Base-by-base conservation (phyloP, 768 basidiomycete genomes). In the Saitozyma podzolica region DNA sequence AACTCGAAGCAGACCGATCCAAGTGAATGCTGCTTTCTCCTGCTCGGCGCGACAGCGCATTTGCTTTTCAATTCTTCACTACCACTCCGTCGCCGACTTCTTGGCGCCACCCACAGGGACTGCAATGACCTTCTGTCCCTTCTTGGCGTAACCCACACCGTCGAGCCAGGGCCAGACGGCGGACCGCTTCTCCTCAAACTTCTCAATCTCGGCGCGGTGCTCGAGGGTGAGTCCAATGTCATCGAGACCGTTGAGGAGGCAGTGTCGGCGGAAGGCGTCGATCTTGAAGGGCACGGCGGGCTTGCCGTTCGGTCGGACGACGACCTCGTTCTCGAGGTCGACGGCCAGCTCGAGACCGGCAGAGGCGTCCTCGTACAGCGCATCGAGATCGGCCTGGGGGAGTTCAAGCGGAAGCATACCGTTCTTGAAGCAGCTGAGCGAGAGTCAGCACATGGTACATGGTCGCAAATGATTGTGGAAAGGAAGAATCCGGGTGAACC, bases 201-300 rank as follows among this genome's bases (percentile, higher is more conserved):
- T 69, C 63, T 84, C 82, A 67, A 99, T 96, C n/a, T 83, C 78
- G 9, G 81, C 81, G 40, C 83, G 86, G 77, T 87, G 88, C 79
- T 91, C 87, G 83, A 99, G 82, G 50, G 96, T 99, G 80, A 99
- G 82, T 49, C 89, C 93, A 66, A 99, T 95, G 74, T 97, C 96
- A 78, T 99, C 96, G 67, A 98, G 82, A 40, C 96, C 96, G 73
- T 99, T 93, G 80, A 99, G 79, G 78, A 99, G 82, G 78, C 96
- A 94, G 76, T 95, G 91, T 59, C 91, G 83, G 65, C 94, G 84
- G 89, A 98, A 99, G 0, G 88, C 81, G 80, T 99, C 96, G 54
- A 88, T 86, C 45, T 84, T 83, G 82, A 99, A 99, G 48, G 84
- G 60, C 65, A 96, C 87, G 17, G 88, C 77, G 73, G 72, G 71